Percentiles rank a stretch among this genome's conserved stretches.
Evolutionary conservation across 345 rosid species (phyloP).

Genomic region (Linum trigynum): DNA sequence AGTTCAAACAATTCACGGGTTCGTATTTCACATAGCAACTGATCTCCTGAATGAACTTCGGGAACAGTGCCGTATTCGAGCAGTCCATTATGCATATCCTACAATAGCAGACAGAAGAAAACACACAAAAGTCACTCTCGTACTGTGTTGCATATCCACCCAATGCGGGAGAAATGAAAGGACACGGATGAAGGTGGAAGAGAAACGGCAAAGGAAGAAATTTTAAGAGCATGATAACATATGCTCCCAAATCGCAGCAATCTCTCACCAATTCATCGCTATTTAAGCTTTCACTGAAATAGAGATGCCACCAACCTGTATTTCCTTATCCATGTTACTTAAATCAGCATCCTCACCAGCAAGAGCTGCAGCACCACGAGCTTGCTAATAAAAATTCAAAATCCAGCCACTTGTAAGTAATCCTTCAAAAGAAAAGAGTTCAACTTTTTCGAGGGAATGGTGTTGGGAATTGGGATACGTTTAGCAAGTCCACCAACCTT

Average conservation of each 20-base stretch:
- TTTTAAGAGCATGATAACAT: neutral
- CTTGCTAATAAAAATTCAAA: conserved; percentile 44
- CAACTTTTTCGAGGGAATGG: conserved; percentile 3
- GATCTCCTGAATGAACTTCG: conserved; percentile 25
- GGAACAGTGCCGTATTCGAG: conserved; percentile 22
- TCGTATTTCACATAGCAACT: conserved; percentile 22
- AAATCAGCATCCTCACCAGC: conserved; percentile 29
- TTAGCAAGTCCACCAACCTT: conserved; percentile 38
- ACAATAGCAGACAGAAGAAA: conserved; percentile 20
- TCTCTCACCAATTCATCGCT: neutral
- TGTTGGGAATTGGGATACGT: neutral
- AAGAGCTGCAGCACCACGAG: conserved; percentile 29
- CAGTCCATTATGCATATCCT: conserved; percentile 52
- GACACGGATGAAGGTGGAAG: neutral
- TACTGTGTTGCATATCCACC: neutral
- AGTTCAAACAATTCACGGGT: conserved; percentile 30
- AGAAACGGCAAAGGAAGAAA: neutral
- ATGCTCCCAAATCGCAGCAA: neutral
- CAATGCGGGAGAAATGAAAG: no score
- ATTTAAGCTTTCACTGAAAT: neutral
- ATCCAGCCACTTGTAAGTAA: conserved; percentile 8
- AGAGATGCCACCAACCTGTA: conserved; percentile 43
- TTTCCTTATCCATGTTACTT: conserved; percentile 41
- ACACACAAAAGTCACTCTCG: neutral
- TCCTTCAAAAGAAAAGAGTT: neutral